Evolutionary conservation across 129 eudicot species (phyloP).

Genomic region (Arctium minus): DNA sequence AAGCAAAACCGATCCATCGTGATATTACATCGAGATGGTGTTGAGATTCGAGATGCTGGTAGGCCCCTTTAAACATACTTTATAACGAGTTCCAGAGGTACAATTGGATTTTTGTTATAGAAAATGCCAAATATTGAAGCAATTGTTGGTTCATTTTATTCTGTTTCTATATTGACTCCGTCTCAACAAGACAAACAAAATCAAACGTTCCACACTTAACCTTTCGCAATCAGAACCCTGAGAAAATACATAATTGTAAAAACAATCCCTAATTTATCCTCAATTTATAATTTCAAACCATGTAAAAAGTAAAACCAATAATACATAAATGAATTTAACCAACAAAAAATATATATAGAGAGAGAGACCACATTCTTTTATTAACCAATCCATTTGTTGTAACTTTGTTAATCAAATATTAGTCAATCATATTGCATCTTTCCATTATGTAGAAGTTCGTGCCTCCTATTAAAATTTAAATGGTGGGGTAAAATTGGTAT

Average conservation of each 20-base stretch:
- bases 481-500: too few relatives aligned
- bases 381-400: too few relatives aligned
- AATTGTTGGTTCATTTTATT: slow-evolving; percentile 10
- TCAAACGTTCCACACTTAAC: slow-evolving; percentile 10
- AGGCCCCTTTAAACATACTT: neutral
- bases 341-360: too few relatives aligned
- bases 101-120: neutral
- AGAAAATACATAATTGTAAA: slow-evolving; percentile 1
- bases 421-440: too few relatives aligned
- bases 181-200: slow-evolving; percentile 18
- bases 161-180: slow-evolving; percentile 24
- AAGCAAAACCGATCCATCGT: neutral
- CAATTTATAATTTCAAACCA: neutral
- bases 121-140: slow-evolving; percentile 24
- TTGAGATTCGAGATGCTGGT: neutral
- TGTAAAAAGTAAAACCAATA: neutral
- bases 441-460: too few relatives aligned
- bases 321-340: neutral
- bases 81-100: neutral
- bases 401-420: too few relatives aligned
- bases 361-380: too few relatives aligned
- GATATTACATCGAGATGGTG: too few relatives aligned
- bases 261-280: neutral
- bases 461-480: too few relatives aligned
- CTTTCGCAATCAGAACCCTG: neutral